These are phyloP conservation scores for Mimosa pudica DNA, from an alignment of 306 rosid genomes.

Conservation along the genomic window DNA sequence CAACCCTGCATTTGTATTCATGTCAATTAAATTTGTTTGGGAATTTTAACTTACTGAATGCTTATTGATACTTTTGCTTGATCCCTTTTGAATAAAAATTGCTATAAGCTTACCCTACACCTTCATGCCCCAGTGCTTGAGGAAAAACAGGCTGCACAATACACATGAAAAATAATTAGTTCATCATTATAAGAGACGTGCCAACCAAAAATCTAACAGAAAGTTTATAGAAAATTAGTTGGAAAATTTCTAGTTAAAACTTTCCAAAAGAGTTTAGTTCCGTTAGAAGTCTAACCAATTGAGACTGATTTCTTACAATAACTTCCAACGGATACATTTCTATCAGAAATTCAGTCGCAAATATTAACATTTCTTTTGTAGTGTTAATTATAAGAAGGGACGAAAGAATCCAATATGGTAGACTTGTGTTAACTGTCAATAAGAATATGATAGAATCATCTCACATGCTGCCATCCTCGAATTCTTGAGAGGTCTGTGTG, in stretches of 20 bases:
- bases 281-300: too few relatives aligned
- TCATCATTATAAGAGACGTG: too few relatives aligned
- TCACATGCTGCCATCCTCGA: not conserved
- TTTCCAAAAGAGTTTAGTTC: too few relatives aligned
- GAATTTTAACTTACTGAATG: not conserved
- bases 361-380: too few relatives aligned
- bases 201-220: too few relatives aligned
- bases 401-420: not conserved
- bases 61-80: not conserved
- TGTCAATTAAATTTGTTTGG: not conserved
- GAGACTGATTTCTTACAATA: too few relatives aligned
- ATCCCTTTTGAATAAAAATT: not conserved
- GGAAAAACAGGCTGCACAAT: conserved; percentile 47
- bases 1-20: conserved; percentile 19
- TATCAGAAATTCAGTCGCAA: too few relatives aligned
- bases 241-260: too few relatives aligned
- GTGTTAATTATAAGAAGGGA: too few relatives aligned
- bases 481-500: not conserved
- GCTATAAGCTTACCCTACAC: conserved; percentile 49
- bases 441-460: not conserved
- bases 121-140: conserved; percentile 63
- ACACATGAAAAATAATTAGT: too few relatives aligned
- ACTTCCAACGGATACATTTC: too few relatives aligned
- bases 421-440: not conserved
- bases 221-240: too few relatives aligned